Base-by-base conservation (phyloP, 345 rosid species). In the Populus euphratica region DNA sequence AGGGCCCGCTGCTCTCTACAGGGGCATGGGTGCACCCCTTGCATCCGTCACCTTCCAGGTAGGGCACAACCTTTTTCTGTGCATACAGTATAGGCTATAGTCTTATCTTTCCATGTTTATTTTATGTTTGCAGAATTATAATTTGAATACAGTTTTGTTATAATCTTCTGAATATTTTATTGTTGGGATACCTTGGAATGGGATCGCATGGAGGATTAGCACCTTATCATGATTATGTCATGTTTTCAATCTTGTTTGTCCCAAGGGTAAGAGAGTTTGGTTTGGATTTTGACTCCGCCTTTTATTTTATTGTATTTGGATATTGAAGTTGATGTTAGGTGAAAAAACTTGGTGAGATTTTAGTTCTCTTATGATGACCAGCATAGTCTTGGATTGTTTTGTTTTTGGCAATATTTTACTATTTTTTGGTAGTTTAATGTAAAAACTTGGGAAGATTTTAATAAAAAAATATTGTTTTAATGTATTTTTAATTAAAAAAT, bases 31-130 rank as follows among this genome's bases (percentile, higher is more conserved):
- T 47, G 97, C 97, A 2, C 99, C 99, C 38, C 87, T 93, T 25
- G 98, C 98, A 62, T 88, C 99, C 7, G 97, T 96, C 82, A 91
- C 97, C 72, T 89, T 96, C 83, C 99, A 96, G 98, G 99, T 89
- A 59, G 43, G 59, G n/a, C 59, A 20, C 8, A 0, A 18, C n/a
- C 2, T 50, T 52, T n/a, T 7, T 52, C 18, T 52, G 9, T 33
- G 8, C 6, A 8, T 18, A 20, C 7, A 52, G 59, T 52, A 52
- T 20, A 6, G 8, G n/a, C 8, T 20, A 41, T 41, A 10, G 50
- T 13, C 43, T 47, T 50, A 50, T 50, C 56, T 18, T 20, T 18
- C 23, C 59, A 52, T 10, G 20, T 52, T 52, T 52, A n/a, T 52
- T 52, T 20, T 52, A 20, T 20, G n/a, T 20, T 6, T 52, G 44